Conservation (phyloP, 1,284 basidiomycete species). For the Marasmius oreades region DNA sequence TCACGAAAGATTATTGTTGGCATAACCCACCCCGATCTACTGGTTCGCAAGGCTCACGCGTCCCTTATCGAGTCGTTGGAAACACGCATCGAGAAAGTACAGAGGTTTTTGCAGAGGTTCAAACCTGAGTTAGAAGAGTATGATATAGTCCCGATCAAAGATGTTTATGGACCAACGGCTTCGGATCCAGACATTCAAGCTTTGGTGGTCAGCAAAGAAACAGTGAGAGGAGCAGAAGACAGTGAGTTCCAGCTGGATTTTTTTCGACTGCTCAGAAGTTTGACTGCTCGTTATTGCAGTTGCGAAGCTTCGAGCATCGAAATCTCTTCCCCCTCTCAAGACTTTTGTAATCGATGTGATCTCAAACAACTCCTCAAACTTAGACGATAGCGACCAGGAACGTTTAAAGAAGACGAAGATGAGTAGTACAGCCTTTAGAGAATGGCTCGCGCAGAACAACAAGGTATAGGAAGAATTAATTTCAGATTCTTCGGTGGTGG, state of each 20-base stretch:
- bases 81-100: slow-evolving; percentile 51
- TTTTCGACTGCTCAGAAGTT: not conserved
- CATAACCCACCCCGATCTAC: slow-evolving; percentile 75
- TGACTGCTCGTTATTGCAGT: slow-evolving; percentile 40
- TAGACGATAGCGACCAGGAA: slow-evolving; percentile 62
- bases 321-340: slow-evolving; percentile 56
- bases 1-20: slow-evolving; percentile 84
- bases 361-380: slow-evolving; percentile 51
- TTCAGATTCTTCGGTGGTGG: not conserved
- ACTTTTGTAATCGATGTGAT: slow-evolving; percentile 87
- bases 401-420: slow-evolving; percentile 76
- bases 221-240: slow-evolving; percentile 67
- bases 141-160: slow-evolving; percentile 69
- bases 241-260: slow-evolving; percentile 42
- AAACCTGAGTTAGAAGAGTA: slow-evolving; percentile 54
- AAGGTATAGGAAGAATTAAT: not conserved
- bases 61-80: slow-evolving; percentile 68
- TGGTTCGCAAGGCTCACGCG: slow-evolving; percentile 72
- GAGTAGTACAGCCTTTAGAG: slow-evolving; percentile 86
- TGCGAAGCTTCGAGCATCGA: slow-evolving; percentile 51
- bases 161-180: slow-evolving; percentile 87
- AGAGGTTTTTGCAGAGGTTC: slow-evolving; percentile 66
- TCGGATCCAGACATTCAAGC: slow-evolving; percentile 83
- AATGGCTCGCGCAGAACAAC: slow-evolving; percentile 58
- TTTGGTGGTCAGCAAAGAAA: slow-evolving; percentile 86